phyloP scores from a whole-genome alignment of 2,329 filamentous ascomycete genomes.

The Zalaria obscura region DNA sequence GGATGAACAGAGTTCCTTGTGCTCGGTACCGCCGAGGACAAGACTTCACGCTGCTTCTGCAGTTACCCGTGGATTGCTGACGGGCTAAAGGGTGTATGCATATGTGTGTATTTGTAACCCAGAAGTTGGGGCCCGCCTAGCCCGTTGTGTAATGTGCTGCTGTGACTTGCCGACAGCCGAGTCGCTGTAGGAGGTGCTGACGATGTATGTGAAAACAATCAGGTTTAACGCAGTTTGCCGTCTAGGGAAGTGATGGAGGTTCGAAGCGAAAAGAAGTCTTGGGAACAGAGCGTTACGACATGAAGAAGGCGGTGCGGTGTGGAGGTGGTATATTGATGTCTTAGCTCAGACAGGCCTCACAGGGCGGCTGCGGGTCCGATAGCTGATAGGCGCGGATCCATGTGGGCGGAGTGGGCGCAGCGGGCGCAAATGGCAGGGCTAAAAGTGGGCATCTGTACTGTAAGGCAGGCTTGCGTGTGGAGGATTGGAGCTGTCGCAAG shows the following conservation, averaged over 20 bases:
- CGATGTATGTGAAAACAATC: neutral
- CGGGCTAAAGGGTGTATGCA: neutral
- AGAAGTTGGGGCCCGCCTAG: neutral
- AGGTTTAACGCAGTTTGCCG: too few species aligned
- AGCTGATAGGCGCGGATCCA: neutral
- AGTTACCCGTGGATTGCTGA: neutral
- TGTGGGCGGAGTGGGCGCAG: neutral
- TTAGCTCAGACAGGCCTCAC: neutral
- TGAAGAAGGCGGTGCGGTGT: neutral
- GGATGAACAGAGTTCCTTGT: neutral
- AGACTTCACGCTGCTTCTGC: neutral
- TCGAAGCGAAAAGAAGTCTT: too few species aligned
- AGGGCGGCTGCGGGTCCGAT: neutral
- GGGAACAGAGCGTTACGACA: too few species aligned
- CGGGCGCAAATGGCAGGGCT: neutral
- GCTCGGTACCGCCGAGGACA: neutral
- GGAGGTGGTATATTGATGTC: neutral
- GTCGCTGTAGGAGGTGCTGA: neutral
- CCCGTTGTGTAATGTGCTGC: neutral
- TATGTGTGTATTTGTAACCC: neutral
- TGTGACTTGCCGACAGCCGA: neutral
- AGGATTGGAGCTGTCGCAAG: neutral
- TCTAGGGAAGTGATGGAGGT: too few species aligned
- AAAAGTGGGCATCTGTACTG: neutral
- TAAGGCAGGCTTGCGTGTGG: neutral